Percentiles rank a stretch among this genome's conserved stretches.
These are phyloP conservation scores for Arachnomyces sp. DNA, from an alignment of 2,329 filamentous ascomycete species.

Conservation along the genomic window DNA sequence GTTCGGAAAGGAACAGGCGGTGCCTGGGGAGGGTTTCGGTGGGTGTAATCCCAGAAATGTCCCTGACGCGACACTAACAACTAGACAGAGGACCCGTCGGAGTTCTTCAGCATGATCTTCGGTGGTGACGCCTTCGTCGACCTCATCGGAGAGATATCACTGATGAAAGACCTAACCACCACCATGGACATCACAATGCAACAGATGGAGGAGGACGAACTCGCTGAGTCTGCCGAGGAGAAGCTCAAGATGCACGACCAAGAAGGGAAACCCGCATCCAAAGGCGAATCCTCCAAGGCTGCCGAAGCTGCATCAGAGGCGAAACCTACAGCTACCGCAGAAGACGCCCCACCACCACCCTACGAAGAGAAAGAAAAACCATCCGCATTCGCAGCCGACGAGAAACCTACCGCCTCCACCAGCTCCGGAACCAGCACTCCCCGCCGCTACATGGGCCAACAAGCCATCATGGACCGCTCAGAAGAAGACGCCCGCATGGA, in stretches of 20 bases:
- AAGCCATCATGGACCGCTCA: constrained; percentile 79
- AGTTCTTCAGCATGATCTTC: constrained; percentile 98
- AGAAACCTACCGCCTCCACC: constrained; percentile 14
- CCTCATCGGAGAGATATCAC: constrained; percentile 94
- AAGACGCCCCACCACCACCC: constrained; percentile 5
- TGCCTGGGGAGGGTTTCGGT: constrained; percentile 85
- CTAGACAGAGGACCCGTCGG: constrained; percentile 66
- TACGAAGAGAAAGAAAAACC: constrained; percentile 13
- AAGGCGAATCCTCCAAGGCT: constrained; percentile 42
- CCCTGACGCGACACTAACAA: constrained; percentile 13
- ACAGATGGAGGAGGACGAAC: constrained; percentile 62
- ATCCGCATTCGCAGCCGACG: constrained; percentile 7
- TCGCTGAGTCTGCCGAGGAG: constrained; percentile 45
- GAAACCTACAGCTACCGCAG: constrained; percentile 13
- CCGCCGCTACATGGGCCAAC: constrained; percentile 59
- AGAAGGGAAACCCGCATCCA: constrained; percentile 46
- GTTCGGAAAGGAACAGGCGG: constrained; percentile 88
- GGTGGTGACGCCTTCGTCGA: constrained; percentile 92
- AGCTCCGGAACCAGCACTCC: constrained; percentile 40
- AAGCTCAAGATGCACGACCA: constrained; percentile 39
- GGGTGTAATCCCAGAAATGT: too few species aligned
- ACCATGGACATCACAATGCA: constrained; percentile 97
- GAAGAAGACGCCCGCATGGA: constrained; percentile 65
- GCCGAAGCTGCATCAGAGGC: constrained; percentile 16
- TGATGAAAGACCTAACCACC: constrained; percentile 96